These are phyloP conservation scores for Termitomyces titanicus DNA, from an alignment of 768 basidiomycete species.

Conservation along the genomic window DNA sequence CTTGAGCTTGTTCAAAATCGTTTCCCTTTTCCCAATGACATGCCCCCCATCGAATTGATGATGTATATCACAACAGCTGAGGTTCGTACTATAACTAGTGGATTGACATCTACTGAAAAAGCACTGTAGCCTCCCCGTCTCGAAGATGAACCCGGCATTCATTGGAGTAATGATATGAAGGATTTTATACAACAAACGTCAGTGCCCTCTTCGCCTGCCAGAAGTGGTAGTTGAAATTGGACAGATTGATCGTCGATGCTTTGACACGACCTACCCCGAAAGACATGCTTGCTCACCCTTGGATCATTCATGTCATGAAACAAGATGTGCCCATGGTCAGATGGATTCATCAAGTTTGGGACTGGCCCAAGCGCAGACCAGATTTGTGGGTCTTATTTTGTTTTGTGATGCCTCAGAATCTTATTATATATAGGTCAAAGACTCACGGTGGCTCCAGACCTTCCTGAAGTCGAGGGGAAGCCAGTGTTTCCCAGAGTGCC, in stretches of 20 bases:
- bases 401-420: not conserved
- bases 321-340: slow-evolving; percentile 85
- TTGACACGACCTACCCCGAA: slow-evolving; percentile 72
- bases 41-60: slow-evolving; percentile 92
- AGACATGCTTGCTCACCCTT: slow-evolving; percentile 80
- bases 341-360: slow-evolving; percentile 86
- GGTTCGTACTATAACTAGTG: slow-evolving; percentile 33
- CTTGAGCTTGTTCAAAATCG: slow-evolving; percentile 92
- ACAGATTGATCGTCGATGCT: slow-evolving; percentile 52
- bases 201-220: slow-evolving; percentile 24
- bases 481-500: slow-evolving; percentile 8
- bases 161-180: slow-evolving; percentile 86
- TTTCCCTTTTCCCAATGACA: slow-evolving; percentile 91
- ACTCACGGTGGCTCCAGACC: slow-evolving; percentile 26
- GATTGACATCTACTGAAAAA: slow-evolving; percentile 7
- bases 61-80: slow-evolving; percentile 84
- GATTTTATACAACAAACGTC: slow-evolving; percentile 87
- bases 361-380: slow-evolving; percentile 57
- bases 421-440: slow-evolving; percentile 14
- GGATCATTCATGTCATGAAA: slow-evolving; percentile 74
- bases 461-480: slow-evolving; percentile 16
- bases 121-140: slow-evolving; percentile 69
- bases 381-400: slow-evolving; percentile 35
- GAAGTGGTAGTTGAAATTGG: not conserved
- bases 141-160: slow-evolving; percentile 64